A percentile compares a stretch with the other conserved stretches of the same genome.
Conservation (phyloP, 192 early-diverging fungal species). For the Oehlia diaphana region DNA sequence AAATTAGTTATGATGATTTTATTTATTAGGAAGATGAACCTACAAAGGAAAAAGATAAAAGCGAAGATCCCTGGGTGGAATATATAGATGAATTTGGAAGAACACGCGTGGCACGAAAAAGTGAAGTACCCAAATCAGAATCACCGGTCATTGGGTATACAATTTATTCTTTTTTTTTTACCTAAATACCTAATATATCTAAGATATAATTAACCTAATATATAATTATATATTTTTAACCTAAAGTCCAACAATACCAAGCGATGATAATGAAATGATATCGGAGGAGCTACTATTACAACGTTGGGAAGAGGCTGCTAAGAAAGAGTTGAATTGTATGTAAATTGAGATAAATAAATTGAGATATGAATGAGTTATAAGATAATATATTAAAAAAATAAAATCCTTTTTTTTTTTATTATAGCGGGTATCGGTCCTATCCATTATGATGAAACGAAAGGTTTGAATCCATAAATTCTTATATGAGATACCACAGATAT, state of each 20-base stretch:
- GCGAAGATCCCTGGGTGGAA: constrained; percentile 75
- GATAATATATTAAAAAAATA: background rate
- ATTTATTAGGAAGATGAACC: constrained; percentile 5
- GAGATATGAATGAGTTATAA: background rate
- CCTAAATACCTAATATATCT: no score
- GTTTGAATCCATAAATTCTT: constrained; percentile 6
- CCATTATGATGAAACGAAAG: constrained; percentile 26
- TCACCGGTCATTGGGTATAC: constrained; percentile 22
- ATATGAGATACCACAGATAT: constrained; percentile 21
- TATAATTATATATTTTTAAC: background rate
- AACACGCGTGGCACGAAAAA: constrained; percentile 59
- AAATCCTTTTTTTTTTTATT: background rate
- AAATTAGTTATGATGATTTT: background rate
- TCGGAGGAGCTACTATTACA: background rate
- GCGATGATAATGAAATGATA: constrained; percentile 31
- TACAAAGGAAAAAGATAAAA: constrained; percentile 20
- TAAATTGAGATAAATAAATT: background rate
- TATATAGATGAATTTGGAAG: constrained; percentile 76
- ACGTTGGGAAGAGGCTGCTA: constrained; percentile 23
- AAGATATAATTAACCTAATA: no score
- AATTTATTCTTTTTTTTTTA: background rate
- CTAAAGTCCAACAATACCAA: constrained; percentile 10
- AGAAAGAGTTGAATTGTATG: constrained; percentile 8
- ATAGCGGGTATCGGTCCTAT: background rate
- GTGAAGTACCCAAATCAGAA: constrained; percentile 43